A percentile compares a stretch with the other conserved stretches of the same genome.
phyloP scores from a whole-genome alignment of 2,329 filamentous ascomycete genomes.

The Hypoxylon sp. region DNA sequence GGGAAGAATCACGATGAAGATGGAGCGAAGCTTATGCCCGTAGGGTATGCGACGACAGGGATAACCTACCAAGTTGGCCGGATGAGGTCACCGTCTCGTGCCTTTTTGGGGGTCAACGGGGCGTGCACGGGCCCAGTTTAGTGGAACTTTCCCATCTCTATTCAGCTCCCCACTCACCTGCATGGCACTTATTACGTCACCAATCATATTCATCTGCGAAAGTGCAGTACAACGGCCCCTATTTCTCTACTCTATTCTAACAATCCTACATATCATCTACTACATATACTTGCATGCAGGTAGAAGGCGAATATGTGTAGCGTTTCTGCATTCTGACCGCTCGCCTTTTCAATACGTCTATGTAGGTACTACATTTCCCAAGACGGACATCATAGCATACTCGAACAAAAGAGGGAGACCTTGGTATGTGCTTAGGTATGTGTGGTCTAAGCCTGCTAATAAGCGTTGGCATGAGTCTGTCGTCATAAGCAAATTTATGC shows the following conservation, averaged over 20 bases:
- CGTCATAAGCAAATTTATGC: conserved; percentile 26
- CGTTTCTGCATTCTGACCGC: neutral
- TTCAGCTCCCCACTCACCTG: conserved; percentile 30
- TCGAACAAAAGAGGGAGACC: neutral
- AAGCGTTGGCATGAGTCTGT: conserved; percentile 23
- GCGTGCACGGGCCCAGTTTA: conserved; percentile 12
- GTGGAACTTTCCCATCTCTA: conserved; percentile 20
- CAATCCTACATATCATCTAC: neutral
- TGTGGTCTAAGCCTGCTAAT: conserved; percentile 5
- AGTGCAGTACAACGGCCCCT: conserved; percentile 1
- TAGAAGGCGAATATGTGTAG: neutral
- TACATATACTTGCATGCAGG: neutral
- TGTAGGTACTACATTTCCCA: neutral
- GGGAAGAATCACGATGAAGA: conserved; percentile 24
- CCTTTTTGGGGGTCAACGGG: conserved; percentile 14
- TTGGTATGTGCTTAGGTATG: conserved; percentile 23
- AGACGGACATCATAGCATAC: conserved; percentile 1
- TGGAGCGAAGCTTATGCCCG: conserved; percentile 19
- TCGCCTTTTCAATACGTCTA: neutral
- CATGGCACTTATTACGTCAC: conserved; percentile 28
- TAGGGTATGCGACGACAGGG: conserved; percentile 38
- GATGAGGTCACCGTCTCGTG: conserved; percentile 38
- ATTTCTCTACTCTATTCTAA: neutral
- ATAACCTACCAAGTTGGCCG: conserved; percentile 19
- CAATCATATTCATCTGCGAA: conserved; percentile 7